A percentile compares a stretch with the other conserved stretches of the same genome.
Evolutionary conservation across 2,329 filamentous ascomycete species (phyloP).

Genomic region (Pestalotiopsis sp.): DNA sequence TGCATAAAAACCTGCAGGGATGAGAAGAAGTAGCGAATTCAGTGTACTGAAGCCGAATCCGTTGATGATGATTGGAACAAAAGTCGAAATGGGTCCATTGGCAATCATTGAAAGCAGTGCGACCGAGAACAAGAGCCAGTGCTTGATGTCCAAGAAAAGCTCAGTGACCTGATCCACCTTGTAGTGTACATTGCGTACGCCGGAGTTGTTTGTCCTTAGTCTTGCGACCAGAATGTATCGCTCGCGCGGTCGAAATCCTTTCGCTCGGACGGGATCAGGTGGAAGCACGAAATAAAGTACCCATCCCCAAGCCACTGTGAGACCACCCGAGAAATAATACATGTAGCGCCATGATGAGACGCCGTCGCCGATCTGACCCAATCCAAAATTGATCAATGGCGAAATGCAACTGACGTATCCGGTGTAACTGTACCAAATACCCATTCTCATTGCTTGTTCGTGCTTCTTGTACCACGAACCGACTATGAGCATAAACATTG

Average conservation of each 20-base stretch:
- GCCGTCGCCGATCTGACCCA: constrained; percentile 43
- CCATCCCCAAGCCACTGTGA: constrained; percentile 43
- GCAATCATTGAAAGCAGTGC: constrained; percentile 43
- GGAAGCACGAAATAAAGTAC: constrained; percentile 41
- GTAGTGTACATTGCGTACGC: constrained; percentile 44
- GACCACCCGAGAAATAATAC: constrained; percentile 41
- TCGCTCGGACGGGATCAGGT: constrained; percentile 41
- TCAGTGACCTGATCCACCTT: constrained; percentile 45
- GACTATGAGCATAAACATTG: constrained; percentile 58
- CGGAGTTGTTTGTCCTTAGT: constrained; percentile 37
- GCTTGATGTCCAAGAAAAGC: constrained; percentile 33
- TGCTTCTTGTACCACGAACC: constrained; percentile 43
- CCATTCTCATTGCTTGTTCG: constrained; percentile 41
- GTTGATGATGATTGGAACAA: constrained; percentile 47
- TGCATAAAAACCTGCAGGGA: constrained; percentile 38
- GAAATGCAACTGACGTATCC: constrained; percentile 48
- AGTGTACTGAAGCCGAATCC: constrained; percentile 45
- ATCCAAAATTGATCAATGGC: constrained; percentile 49
- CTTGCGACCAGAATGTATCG: constrained; percentile 30
- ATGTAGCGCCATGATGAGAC: constrained; percentile 43
- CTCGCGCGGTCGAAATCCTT: constrained; percentile 27
- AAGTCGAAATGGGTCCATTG: constrained; percentile 47
- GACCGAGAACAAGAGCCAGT: constrained; percentile 43
- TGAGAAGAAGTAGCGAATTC: constrained; percentile 43
- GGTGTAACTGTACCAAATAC: constrained; percentile 44